phyloP scores from a whole-genome alignment of 495 filamentous ascomycete species.

The Hapsidospora chrysogenum region DNA sequence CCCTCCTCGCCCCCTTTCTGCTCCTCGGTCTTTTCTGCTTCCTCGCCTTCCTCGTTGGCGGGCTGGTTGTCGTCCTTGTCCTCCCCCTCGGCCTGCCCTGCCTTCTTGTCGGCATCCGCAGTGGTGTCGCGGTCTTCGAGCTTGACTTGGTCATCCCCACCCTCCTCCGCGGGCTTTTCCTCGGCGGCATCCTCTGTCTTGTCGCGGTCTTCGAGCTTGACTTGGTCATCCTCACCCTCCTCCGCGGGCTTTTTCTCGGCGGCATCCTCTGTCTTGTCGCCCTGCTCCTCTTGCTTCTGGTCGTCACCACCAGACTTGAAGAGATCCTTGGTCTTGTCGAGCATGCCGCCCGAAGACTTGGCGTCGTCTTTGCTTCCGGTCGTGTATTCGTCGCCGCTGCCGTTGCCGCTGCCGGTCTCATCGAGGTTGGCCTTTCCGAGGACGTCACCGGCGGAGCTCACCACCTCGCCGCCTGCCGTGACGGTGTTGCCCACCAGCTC shows the following conservation, averaged over 20 bases:
- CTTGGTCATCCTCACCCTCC: constrained; percentile 14
- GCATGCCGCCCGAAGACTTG: not conserved
- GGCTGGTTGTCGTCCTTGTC: constrained; percentile 42
- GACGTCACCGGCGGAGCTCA: constrained; percentile 63
- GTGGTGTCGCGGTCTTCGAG: not conserved
- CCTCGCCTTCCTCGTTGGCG: constrained; percentile 25
- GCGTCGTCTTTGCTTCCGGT: not conserved
- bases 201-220: constrained; percentile 15
- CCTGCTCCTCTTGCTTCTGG: too few relatives aligned
- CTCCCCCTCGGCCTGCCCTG: not conserved
- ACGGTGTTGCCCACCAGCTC: constrained; percentile 63
- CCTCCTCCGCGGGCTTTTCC: not conserved
- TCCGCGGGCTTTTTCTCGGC: not conserved
- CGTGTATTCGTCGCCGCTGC: not conserved
- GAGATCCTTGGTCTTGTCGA: not conserved
- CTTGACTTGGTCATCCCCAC: not conserved
- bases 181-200: not conserved
- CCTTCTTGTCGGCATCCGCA: not conserved
- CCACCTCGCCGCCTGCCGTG: constrained; percentile 61
- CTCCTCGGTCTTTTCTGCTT: constrained; percentile 14
- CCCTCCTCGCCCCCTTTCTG: constrained; percentile 28
- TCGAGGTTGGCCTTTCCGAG: constrained; percentile 62
- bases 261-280: constrained; percentile 9
- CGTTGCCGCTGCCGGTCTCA: not conserved
- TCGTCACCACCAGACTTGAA: not conserved